Evolutionary conservation across 352 stramenopile genomes (phyloP).

Genomic region (Globisporangium echinulatum): DNA sequence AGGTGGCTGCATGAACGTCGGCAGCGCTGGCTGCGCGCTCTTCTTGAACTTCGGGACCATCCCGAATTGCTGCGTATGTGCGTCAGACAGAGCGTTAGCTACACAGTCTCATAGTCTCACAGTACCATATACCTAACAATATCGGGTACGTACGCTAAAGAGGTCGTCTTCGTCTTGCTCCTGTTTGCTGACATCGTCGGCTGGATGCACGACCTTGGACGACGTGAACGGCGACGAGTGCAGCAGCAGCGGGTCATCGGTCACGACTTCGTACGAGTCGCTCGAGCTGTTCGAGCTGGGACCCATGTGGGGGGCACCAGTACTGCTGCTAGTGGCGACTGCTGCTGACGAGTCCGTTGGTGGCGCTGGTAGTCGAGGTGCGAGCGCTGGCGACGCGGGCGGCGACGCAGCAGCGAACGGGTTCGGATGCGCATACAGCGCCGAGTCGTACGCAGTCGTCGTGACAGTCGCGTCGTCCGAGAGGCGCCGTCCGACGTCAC

Average conservation of each 20-base stretch:
- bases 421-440: constrained; percentile 35
- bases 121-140: no score
- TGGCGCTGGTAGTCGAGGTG: constrained; percentile 16
- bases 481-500: constrained; percentile 13
- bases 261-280: constrained; percentile 64
- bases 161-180: constrained; percentile 48
- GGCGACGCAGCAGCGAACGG: constrained; percentile 25
- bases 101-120: not conserved
- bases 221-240: constrained; percentile 15
- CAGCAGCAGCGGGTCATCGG: constrained; percentile 25
- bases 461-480: constrained; percentile 12
- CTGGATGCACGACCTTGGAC: constrained; percentile 3
- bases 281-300: constrained; percentile 60
- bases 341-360: not conserved
- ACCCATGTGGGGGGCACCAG: constrained; percentile 14
- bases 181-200: constrained; percentile 28
- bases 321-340: not conserved
- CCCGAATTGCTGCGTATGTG: constrained; percentile 57
- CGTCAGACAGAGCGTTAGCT: not conserved
- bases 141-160: constrained; percentile 59
- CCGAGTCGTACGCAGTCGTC: constrained; percentile 18
- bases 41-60: constrained; percentile 81
- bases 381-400: constrained; percentile 10
- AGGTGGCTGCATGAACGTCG: constrained; percentile 12
- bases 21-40: constrained; percentile 28